phyloP scores from a whole-genome alignment of 2,329 filamentous ascomycete genomes.

The Fusarium redolens region DNA sequence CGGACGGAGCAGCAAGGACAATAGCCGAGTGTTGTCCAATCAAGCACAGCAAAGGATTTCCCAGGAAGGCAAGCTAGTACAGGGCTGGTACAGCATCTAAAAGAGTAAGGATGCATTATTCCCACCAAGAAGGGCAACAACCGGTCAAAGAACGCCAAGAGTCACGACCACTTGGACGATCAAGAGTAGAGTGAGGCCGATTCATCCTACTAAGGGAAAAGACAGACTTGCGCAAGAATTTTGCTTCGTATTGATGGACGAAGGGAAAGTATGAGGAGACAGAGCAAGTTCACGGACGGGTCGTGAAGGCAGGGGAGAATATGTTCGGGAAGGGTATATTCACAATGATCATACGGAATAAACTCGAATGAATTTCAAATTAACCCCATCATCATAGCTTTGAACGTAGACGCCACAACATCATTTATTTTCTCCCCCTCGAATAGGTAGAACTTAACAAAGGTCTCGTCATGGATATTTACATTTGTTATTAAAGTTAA shows the following conservation, averaged over 20 bases:
- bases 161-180: constrained; percentile 56
- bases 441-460: background rate
- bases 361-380: background rate
- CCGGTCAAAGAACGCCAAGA: constrained; percentile 56
- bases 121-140: constrained; percentile 88
- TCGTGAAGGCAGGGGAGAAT: background rate
- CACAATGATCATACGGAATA: background rate
- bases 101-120: constrained; percentile 83
- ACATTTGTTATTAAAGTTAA: background rate
- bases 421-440: background rate
- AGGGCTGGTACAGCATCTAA: constrained; percentile 75
- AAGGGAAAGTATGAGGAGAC: background rate
- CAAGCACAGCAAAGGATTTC: constrained; percentile 81
- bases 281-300: background rate
- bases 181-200: constrained; percentile 52
- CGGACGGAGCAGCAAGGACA: too few relatives aligned
- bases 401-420: background rate
- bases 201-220: constrained; percentile 26
- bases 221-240: background rate
- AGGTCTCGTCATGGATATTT: background rate
- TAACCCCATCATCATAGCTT: background rate
- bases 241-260: background rate
- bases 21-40: too few relatives aligned
- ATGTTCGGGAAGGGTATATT: background rate
- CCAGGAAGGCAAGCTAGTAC: constrained; percentile 84